These are phyloP conservation scores for Neofusicoccum parvum DNA, from an alignment of 2,329 filamentous ascomycete genomes.

Conservation along the genomic window DNA sequence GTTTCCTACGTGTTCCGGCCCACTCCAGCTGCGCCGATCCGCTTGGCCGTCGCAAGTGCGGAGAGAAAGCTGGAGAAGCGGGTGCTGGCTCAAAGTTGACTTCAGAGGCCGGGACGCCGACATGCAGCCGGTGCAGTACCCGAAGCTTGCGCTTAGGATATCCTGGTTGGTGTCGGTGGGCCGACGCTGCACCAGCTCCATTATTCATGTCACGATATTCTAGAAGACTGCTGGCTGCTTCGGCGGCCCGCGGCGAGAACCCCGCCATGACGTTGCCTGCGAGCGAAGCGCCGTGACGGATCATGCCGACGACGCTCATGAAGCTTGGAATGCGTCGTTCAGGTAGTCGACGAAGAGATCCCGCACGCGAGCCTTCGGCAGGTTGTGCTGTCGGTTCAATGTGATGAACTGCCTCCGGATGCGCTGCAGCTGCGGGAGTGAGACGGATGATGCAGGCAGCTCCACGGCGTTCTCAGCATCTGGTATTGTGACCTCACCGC, in stretches of 20 bases:
- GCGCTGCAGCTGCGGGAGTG: constrained; percentile 75
- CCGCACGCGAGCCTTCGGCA: constrained; percentile 42
- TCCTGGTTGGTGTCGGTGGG: constrained; percentile 6
- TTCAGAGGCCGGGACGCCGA: constrained; percentile 14
- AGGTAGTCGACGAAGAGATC: constrained; percentile 44
- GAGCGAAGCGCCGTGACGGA: not conserved
- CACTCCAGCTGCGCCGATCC: constrained; percentile 6
- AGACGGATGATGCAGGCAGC: constrained; percentile 66
- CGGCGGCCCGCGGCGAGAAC: constrained; percentile 10
- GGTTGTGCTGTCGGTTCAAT: constrained; percentile 67
- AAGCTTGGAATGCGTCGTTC: constrained; percentile 36
- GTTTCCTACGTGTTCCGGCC: constrained; percentile 8
- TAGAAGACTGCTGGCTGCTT: constrained; percentile 1
- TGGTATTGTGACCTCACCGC: constrained; percentile 59
- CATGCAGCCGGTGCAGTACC: constrained; percentile 9
- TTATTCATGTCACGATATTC: constrained; percentile 12
- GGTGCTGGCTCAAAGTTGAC: not conserved
- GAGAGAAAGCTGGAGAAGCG: constrained; percentile 11
- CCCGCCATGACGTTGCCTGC: constrained; percentile 8
- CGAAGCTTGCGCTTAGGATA: constrained; percentile 4
- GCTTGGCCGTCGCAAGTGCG: constrained; percentile 1
- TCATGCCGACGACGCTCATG: not conserved
- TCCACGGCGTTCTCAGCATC: constrained; percentile 61
- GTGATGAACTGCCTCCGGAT: constrained; percentile 76
- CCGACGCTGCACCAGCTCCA: not conserved